These are phyloP conservation scores for Colletotrichum sp. DNA, from an alignment of 2,329 filamentous ascomycete species.

Conservation along the genomic window DNA sequence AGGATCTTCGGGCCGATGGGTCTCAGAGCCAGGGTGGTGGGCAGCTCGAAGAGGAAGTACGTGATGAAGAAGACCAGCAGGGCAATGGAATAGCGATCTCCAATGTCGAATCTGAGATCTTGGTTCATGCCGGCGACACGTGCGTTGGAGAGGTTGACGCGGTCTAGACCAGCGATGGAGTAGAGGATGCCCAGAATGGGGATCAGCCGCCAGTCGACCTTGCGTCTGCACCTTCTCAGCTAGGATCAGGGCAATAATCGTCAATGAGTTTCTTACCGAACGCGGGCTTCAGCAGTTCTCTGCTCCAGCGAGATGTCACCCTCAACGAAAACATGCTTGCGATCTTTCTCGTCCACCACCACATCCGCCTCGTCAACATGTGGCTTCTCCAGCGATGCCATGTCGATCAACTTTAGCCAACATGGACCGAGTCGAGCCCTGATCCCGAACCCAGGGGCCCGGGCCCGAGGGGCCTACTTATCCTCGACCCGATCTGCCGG, in stretches of 20 bases:
- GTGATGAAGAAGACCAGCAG: slow-evolving; percentile 27
- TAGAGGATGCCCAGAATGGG: slow-evolving; percentile 34
- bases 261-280: neutral
- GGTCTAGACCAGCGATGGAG: slow-evolving; percentile 22
- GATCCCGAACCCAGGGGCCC: neutral
- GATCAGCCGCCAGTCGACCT: slow-evolving; percentile 40
- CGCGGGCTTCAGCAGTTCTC: neutral
- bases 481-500: neutral
- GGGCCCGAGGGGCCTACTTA: neutral
- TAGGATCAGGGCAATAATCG: accelerated
- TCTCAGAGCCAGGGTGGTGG: slow-evolving; percentile 10
- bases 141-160: slow-evolving; percentile 18
- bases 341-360: neutral
- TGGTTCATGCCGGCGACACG: slow-evolving; percentile 22
- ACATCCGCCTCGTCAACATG: neutral
- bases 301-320: neutral
- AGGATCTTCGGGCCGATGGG: slow-evolving; percentile 28
- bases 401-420: neutral
- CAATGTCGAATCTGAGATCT: slow-evolving; percentile 19
- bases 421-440: neutral
- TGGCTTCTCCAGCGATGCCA: neutral
- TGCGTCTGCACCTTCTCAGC: neutral
- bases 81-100: slow-evolving; percentile 20
- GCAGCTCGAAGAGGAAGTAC: neutral
- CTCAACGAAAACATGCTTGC: neutral